phyloP scores from a whole-genome alignment of 2,329 filamentous ascomycete genomes.

The Ascosphaera pollenicola region DNA sequence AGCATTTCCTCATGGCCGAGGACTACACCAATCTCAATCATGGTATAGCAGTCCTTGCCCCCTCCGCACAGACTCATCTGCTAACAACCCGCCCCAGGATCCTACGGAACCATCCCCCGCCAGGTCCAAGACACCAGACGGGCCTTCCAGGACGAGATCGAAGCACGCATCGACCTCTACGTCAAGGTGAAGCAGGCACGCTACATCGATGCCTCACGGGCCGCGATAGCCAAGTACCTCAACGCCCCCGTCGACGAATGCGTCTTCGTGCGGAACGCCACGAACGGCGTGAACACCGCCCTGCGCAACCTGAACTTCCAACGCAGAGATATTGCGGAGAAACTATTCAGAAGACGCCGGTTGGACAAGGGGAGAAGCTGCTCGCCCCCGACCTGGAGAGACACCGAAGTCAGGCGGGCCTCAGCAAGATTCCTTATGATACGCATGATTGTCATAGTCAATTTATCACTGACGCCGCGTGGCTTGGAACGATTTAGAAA shows the following conservation, averaged over 20 bases:
- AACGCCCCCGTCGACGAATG: conserved; percentile 42
- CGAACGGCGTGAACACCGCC: conserved; percentile 45
- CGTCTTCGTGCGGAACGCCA: conserved; percentile 67
- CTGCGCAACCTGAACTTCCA: conserved; percentile 52
- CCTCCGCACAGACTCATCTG: neutral
- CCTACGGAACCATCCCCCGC: conserved; percentile 55
- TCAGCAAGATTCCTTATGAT: too few relatives aligned
- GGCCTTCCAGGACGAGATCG: conserved; percentile 42
- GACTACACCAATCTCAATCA: conserved; percentile 59
- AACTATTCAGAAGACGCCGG: too few relatives aligned
- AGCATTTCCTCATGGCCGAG: conserved; percentile 47
- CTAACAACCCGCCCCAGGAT: conserved; percentile 22
- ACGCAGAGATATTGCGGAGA: conserved; percentile 50
- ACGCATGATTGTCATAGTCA: too few relatives aligned
- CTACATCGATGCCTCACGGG: conserved; percentile 41
- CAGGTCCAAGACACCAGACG: conserved; percentile 36
- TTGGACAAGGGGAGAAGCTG: too few relatives aligned
- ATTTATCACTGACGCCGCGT: too few relatives aligned
- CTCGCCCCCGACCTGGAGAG: too few relatives aligned
- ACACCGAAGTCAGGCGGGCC: too few relatives aligned
- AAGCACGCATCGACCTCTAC: conserved; percentile 52
- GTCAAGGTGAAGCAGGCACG: conserved; percentile 44
- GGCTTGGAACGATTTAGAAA: too few relatives aligned
- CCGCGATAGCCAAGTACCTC: conserved; percentile 41
- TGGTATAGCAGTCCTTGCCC: conserved; percentile 25